Conservation (phyloP, 352 stramenopile species). For the Phytophthora pluvialis region DNA sequence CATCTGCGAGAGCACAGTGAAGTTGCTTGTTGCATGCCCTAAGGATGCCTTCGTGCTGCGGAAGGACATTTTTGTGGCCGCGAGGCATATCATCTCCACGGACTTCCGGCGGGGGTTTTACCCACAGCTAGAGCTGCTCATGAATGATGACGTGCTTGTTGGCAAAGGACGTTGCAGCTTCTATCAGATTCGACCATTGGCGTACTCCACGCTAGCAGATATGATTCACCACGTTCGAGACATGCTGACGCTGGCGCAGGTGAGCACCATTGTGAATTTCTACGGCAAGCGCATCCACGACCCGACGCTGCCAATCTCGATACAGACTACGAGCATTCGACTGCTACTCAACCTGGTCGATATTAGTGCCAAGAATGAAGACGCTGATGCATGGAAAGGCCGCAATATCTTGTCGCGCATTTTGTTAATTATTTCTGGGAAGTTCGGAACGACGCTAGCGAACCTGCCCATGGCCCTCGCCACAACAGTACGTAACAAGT, state of each 20-base stretch:
- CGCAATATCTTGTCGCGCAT: conserved; percentile 92
- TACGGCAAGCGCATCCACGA: conserved; percentile 94
- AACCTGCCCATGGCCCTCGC: conserved; percentile 74
- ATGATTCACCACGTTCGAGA: conserved; percentile 97
- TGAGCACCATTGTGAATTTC: conserved; percentile 95
- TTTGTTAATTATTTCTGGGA: conserved; percentile 93
- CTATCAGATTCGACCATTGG: conserved; percentile 93
- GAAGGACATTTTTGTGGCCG: conserved; percentile 97
- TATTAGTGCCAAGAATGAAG: conserved; percentile 96
- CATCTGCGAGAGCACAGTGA: conserved; percentile 94
- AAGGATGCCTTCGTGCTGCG: conserved; percentile 94
- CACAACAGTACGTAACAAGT: conserved; percentile 52
- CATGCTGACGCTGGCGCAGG: conserved; percentile 95
- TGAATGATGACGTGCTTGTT: conserved; percentile 96
- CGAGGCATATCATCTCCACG: conserved; percentile 97
- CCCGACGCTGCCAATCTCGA: conserved; percentile 93
- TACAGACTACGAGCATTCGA: conserved; percentile 96
- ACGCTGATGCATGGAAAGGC: conserved; percentile 86
- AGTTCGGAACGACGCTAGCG: conserved; percentile 92
- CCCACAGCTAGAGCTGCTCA: conserved; percentile 93
- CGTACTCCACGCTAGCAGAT: conserved; percentile 97
- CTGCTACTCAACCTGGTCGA: conserved; percentile 97
- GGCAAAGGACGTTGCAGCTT: conserved; percentile 85
- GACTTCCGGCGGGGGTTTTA: conserved; percentile 98
- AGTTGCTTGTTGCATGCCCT: conserved; percentile 94